Evolutionary conservation across 768 basidiomycete genomes (phyloP).

Genomic region (Collybia sordida): DNA sequence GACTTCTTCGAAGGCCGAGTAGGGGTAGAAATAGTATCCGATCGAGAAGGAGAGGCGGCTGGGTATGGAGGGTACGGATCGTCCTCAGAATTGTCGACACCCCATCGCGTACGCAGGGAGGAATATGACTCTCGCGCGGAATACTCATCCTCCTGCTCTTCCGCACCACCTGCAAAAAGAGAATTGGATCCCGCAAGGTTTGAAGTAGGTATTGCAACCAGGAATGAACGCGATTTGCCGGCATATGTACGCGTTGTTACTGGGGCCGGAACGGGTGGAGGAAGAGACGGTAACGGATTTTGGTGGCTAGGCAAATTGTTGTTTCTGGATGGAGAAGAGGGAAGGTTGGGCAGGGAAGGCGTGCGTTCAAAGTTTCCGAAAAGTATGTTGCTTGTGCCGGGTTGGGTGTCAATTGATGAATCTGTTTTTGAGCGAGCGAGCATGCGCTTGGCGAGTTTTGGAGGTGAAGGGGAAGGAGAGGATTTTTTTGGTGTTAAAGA

Average conservation of each 20-base stretch:
- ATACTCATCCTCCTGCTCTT: conserved; percentile 48
- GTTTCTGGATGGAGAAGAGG: conserved; percentile 24
- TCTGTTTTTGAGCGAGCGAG: conserved; percentile 69
- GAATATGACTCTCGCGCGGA: conserved; percentile 71
- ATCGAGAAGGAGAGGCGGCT: conserved; percentile 29
- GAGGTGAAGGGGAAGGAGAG: conserved; percentile 30
- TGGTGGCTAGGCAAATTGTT: conserved; percentile 22
- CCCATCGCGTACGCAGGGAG: conserved; percentile 75
- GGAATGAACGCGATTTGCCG: conserved; percentile 77
- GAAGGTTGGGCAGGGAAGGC: conserved; percentile 35
- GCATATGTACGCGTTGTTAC: conserved; percentile 66
- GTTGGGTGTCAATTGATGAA: conserved; percentile 40
- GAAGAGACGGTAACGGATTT: conserved; percentile 22
- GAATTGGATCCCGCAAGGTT: conserved; percentile 19
- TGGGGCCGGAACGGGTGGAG: conserved; percentile 24
- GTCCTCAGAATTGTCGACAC: conserved; percentile 78
- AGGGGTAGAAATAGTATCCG: conserved; percentile 30
- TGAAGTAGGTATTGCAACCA: conserved; percentile 54
- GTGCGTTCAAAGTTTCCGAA: conserved; percentile 26
- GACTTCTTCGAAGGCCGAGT: conserved; percentile 37
- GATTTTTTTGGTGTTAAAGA: conserved; percentile 23
- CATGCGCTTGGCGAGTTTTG: conserved; percentile 67
- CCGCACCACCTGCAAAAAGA: conserved; percentile 9
- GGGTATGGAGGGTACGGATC: conserved; percentile 45
- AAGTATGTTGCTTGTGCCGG: neutral